A percentile compares a stretch with the other conserved stretches of the same genome.
These are phyloP conservation scores for Rhododendron griersonianum DNA, from an alignment of 148 eudicot genomes.

Conservation along the genomic window DNA sequence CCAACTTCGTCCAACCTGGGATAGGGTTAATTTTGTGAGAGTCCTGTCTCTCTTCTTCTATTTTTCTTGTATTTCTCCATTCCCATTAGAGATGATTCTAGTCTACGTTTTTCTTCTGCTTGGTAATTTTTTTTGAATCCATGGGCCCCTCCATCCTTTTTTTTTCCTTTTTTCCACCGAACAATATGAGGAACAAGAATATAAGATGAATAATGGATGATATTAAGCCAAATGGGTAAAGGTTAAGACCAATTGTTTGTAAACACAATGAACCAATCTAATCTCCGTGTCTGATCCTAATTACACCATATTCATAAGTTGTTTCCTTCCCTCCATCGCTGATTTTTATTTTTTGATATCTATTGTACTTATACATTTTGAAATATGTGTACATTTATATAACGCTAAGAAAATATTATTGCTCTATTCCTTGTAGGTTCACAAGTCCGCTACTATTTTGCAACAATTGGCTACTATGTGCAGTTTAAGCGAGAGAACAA, in stretches of 20 bases:
- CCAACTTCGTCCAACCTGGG: not conserved
- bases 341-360: not conserved
- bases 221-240: not conserved
- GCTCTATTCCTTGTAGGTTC: conserved; percentile 50
- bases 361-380: not conserved
- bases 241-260: not conserved
- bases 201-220: not conserved
- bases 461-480: conserved; percentile 90
- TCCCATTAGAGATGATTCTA: not conserved
- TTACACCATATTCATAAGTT: not conserved
- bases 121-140: not conserved
- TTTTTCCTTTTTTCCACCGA: not conserved
- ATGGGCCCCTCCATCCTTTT: not conserved
- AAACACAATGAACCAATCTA: not conserved
- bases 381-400: not conserved
- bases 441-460: conserved; percentile 80
- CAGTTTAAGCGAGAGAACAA: conserved; percentile 76
- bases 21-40: not conserved
- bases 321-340: not conserved
- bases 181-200: not conserved
- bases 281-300: not conserved
- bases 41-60: not conserved
- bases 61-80: not conserved
- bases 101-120: not conserved
- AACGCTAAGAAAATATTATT: not conserved